Evolutionary conservation across 2,329 filamentous ascomycete genomes (phyloP), one percentile per base, ranked within the genome.

Genomic region (Venturia oleaginea): DNA sequence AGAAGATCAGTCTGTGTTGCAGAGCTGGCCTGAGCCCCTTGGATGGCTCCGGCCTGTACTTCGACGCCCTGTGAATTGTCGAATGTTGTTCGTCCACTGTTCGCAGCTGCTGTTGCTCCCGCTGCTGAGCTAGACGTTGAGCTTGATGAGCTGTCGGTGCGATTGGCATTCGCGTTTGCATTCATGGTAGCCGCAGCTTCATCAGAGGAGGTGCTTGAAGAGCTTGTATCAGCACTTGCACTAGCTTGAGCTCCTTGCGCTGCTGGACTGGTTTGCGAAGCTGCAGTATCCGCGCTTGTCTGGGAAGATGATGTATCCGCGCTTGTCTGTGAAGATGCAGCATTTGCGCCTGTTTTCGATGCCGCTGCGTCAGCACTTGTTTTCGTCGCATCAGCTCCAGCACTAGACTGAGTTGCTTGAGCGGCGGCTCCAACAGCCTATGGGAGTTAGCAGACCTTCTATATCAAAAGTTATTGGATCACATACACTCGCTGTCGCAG

Each of bases 1-100:
- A 27, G 1, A 24, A 60, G 30, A 40, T 40, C 59, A 10, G 34
- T 60, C 34, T 60, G 37, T 43, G 59, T 43, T 42, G 34, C 59
- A 42, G 37, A 40, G 37, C 59, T 60, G 40, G 37, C 40, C 17
- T 60, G n/a, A 5, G 27, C 59, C 15, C 10, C 59, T 27, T 40
- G 37, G 24, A 60, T 42, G 34, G 59, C 17, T 3, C 37, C 59
- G 27, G 34, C 34, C 24, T 40, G 59, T 60, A 60, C n/a, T 27
- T 60, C 59, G 15, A 60, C 59, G 34, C 59, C 59, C 40, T 60
- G 19, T 10, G 59, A 60, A 22, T 60, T 60, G 37, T 60, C 59
- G 24, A 60, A 60, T 27, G 59, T 40, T 3, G 59, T 60, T 13
- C 59, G 15, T 30, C 59, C 59, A 27, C 17, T 37, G n/a, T n/a